Percentiles rank a stretch among this genome's conserved stretches.
phyloP scores from a whole-genome alignment of 352 stramenopile genomes.

The Phytopythium vexans region DNA sequence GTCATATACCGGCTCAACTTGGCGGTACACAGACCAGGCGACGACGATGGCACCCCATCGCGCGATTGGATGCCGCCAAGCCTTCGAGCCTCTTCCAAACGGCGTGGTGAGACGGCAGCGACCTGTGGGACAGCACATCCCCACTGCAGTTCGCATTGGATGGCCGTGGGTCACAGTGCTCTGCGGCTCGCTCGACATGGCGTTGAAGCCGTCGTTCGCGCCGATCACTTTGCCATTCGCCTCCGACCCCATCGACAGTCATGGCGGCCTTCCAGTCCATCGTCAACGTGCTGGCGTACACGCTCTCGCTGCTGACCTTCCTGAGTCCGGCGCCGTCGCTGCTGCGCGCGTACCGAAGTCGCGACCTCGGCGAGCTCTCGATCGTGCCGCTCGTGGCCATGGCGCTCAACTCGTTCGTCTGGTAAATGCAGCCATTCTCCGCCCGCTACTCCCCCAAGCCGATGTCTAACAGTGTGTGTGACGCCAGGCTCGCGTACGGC shows the following conservation, averaged over 20 bases:
- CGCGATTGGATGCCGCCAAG: no score
- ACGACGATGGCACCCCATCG: no score
- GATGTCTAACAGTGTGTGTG: no score
- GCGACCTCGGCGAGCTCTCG: conserved; percentile 1
- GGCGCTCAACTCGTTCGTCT: conserved; percentile 4
- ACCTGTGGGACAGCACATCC: no score
- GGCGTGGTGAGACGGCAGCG: no score
- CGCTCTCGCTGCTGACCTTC: conserved; percentile 5
- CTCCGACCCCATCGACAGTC: background rate
- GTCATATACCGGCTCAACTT: no score
- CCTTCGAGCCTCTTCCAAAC: no score
- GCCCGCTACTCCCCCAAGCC: no score
- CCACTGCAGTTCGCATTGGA: no score
- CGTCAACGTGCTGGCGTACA: conserved; percentile 4
- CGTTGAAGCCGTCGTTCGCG: background rate
- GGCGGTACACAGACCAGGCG: no score
- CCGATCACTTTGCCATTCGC: background rate
- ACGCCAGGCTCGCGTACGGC: conserved; percentile 25
- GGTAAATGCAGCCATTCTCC: background rate
- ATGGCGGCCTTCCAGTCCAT: conserved; percentile 5
- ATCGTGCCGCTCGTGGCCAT: conserved; percentile 4
- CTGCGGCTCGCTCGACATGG: no score
- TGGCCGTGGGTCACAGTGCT: no score
- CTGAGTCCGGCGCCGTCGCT: conserved; percentile 5
- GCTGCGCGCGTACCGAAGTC: background rate